These are phyloP conservation scores for Hemileccinum impolitum DNA, from an alignment of 768 basidiomycete species.

Conservation along the genomic window DNA sequence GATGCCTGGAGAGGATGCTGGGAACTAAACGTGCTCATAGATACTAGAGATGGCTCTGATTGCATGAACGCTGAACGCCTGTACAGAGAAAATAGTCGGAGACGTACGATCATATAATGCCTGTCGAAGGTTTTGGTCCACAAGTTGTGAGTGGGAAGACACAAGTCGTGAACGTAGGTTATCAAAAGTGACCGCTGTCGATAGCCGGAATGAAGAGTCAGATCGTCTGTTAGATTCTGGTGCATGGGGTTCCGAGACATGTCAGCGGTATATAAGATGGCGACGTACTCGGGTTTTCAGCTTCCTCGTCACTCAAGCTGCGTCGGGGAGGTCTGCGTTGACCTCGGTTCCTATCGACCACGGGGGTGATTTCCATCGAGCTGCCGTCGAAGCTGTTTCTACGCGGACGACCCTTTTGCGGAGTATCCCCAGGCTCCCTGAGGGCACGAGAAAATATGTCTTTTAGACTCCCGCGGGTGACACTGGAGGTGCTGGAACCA, in stretches of 20 bases:
- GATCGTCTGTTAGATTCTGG: slow-evolving; percentile 26
- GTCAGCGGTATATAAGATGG: slow-evolving; percentile 6
- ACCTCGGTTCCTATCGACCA: slow-evolving; percentile 38
- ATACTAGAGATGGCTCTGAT: slow-evolving; percentile 15
- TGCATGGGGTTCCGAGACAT: slow-evolving; percentile 3
- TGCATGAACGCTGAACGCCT: slow-evolving; percentile 2
- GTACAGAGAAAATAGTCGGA: not conserved
- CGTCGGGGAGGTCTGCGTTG: slow-evolving; percentile 49
- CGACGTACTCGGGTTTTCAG: slow-evolving; percentile 51
- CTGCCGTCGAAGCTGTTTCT: slow-evolving; percentile 60
- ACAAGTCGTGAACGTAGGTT: slow-evolving; percentile 44
- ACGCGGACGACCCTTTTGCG: slow-evolving; percentile 49
- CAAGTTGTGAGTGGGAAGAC: slow-evolving; percentile 35
- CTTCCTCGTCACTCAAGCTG: slow-evolving; percentile 69
- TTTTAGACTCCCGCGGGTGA: slow-evolving; percentile 57
- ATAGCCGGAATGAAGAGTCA: slow-evolving; percentile 38
- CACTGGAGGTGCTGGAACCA: slow-evolving; percentile 37
- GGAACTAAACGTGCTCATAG: slow-evolving; percentile 11
- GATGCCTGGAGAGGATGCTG: slow-evolving; percentile 24
- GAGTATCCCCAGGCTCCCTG: slow-evolving; percentile 62
- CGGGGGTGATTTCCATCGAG: slow-evolving; percentile 55
- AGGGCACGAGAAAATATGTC: slow-evolving; percentile 65
- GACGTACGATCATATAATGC: slow-evolving; percentile 36
- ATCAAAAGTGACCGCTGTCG: slow-evolving; percentile 47
- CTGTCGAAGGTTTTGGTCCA: slow-evolving; percentile 35